phyloP scores from a whole-genome alignment of 805 yeast genomes.

The Yarrowia sp. region DNA sequence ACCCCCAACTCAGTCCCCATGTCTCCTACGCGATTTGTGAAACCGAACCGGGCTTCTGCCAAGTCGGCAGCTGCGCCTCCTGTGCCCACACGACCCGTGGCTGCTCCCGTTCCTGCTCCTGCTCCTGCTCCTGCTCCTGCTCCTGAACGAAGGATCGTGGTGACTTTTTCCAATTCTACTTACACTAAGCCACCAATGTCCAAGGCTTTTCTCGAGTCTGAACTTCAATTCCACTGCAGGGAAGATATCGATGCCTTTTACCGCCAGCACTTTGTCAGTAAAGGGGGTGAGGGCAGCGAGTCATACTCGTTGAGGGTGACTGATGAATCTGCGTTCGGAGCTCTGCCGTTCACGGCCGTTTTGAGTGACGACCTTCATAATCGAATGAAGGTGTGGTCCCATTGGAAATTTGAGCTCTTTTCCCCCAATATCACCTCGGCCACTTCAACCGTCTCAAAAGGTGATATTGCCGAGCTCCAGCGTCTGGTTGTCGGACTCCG shows the following conservation, averaged over 20 bases:
- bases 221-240: not conserved
- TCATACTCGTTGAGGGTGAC: not conserved
- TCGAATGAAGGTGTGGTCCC: not conserved
- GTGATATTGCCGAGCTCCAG: too few species aligned
- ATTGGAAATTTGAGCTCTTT: too few species aligned
- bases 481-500: not conserved
- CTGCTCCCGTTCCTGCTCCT: not conserved
- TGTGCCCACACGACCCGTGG: not conserved
- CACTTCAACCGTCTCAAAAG: too few species aligned
- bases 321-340: too few species aligned
- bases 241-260: not conserved
- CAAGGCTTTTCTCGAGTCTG: slow-evolving; percentile 1
- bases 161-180: not conserved
- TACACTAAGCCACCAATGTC: not conserved
- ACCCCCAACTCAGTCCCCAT: not conserved
- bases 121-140: not conserved
- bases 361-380: not conserved
- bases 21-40: slow-evolving; percentile 24
- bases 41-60: not conserved
- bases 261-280: not conserved
- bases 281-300: too few species aligned
- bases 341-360: slow-evolving; percentile 1
- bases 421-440: too few species aligned
- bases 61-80: not conserved
- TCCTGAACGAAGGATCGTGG: not conserved